Conservation (phyloP, 176 grass and related monocot genomes). For the Oropetium thomaeum region DNA sequence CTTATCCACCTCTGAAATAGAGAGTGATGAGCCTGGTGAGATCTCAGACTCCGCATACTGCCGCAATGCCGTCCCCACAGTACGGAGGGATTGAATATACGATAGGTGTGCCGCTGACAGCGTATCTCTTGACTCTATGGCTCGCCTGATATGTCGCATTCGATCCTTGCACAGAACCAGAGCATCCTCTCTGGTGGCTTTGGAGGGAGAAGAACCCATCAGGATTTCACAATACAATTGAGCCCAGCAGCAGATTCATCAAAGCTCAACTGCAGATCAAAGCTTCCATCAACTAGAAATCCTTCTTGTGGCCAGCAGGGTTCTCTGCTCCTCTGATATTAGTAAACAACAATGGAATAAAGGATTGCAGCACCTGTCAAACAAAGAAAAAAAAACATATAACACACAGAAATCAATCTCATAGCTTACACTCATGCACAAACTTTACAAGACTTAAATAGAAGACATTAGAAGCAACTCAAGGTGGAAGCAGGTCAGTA, state of each 20-base stretch:
- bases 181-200: slow-evolving; percentile 66
- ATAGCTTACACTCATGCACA: not conserved
- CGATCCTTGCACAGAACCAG: slow-evolving; percentile 86
- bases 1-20: slow-evolving; percentile 82
- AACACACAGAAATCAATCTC: slow-evolving; percentile 4
- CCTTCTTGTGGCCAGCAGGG: not conserved
- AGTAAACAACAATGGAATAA: not conserved
- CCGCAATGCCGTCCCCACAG: slow-evolving; percentile 58
- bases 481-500: not conserved
- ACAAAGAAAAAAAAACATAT: not conserved
- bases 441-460: not conserved
- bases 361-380: not conserved
- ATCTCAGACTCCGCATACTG: slow-evolving; percentile 68
- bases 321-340: slow-evolving; percentile 9
- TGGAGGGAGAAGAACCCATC: slow-evolving; percentile 88
- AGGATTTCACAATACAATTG: not conserved
- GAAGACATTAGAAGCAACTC: not conserved
- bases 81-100: slow-evolving; percentile 70
- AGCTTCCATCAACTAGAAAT: slow-evolving; percentile 7
- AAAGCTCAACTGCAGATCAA: not conserved
- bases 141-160: slow-evolving; percentile 58
- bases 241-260: slow-evolving; percentile 13
- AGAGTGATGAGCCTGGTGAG: slow-evolving; percentile 61
- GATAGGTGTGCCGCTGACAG: slow-evolving; percentile 81
- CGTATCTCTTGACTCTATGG: slow-evolving; percentile 71